These are phyloP conservation scores for Diplosphaera chodatii DNA, from an alignment of 139 green algal species.

Conservation along the genomic window DNA sequence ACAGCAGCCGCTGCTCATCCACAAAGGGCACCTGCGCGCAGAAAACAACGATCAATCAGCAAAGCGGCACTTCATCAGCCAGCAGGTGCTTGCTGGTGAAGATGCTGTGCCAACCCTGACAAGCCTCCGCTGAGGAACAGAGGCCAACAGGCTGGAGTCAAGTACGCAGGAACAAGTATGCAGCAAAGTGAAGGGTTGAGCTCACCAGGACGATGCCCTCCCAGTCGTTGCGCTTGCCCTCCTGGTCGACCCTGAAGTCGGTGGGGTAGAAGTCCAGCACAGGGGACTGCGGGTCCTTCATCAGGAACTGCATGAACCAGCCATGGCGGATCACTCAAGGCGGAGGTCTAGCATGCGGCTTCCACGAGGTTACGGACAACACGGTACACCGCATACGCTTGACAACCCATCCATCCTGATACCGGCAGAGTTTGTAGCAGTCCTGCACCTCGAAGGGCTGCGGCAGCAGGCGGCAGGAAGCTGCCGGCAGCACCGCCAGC, in stretches of 20 bases:
- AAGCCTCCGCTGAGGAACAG: no score
- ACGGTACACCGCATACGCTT: no score
- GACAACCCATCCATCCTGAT: no score
- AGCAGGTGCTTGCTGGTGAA: no score
- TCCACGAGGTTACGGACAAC: no score
- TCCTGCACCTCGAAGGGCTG: slow-evolving; percentile 46
- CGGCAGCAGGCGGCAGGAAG: slow-evolving; percentile 64
- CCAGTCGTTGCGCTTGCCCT: slow-evolving; percentile 90
- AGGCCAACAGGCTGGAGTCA: no score
- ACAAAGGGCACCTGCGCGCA: slow-evolving; percentile 38
- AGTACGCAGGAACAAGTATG: not conserved
- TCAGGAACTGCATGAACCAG: slow-evolving; percentile 46
- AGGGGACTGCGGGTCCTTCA: slow-evolving; percentile 67
- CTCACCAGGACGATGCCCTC: slow-evolving; percentile 77
- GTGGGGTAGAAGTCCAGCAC: slow-evolving; percentile 85
- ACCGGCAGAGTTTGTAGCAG: not conserved
- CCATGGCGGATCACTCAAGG: no score
- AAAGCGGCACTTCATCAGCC: no score
- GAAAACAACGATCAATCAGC: no score
- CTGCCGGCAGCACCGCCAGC: slow-evolving; percentile 76
- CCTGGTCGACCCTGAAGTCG: slow-evolving; percentile 75
- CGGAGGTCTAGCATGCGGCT: no score
- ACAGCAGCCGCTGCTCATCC: slow-evolving; percentile 63
- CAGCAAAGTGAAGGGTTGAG: no score
- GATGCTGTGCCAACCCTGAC: no score